These are phyloP conservation scores for Cinnamomum chago DNA, from an alignment of 164 flowering plant species.

Conservation along the genomic window DNA sequence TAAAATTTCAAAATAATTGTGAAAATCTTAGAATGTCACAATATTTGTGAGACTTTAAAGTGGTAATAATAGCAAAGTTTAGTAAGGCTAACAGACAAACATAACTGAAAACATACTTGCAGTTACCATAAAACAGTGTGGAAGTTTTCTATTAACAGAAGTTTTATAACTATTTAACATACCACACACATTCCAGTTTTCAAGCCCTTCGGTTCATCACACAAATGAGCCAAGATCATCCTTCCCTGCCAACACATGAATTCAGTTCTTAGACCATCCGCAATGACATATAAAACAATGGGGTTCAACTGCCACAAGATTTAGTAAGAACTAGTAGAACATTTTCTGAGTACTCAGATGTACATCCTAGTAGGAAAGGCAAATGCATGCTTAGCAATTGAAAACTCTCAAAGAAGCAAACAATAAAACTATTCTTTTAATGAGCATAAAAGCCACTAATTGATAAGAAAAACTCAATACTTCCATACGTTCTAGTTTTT, in stretches of 20 bases:
- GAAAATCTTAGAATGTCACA: too few relatives aligned
- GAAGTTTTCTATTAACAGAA: neutral
- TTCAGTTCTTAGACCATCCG: conserved; percentile 1
- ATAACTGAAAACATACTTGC: neutral
- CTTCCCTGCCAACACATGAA: conserved; percentile 65
- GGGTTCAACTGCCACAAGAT: neutral
- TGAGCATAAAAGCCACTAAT: neutral
- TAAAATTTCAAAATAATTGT: too few relatives aligned
- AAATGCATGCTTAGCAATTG: neutral
- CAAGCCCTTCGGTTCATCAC: conserved; percentile 99
- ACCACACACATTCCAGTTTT: conserved; percentile 98
- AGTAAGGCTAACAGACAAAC: too few relatives aligned
- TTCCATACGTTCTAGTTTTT: too few relatives aligned
- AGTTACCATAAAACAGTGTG: neutral
- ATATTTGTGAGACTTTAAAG: too few relatives aligned
- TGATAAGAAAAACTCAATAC: too few relatives aligned
- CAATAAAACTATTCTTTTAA: too few relatives aligned
- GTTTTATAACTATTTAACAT: conserved; percentile 13
- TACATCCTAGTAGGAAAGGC: neutral
- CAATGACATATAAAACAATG: neutral
- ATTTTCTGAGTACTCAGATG: neutral
- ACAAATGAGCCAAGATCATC: conserved; percentile 92
- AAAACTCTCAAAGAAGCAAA: neutral
- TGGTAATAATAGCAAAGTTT: too few relatives aligned
- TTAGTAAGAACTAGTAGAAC: neutral